Conservation (phyloP, 2,329 filamentous ascomycete species). For the Cercospora berteroae region DNA sequence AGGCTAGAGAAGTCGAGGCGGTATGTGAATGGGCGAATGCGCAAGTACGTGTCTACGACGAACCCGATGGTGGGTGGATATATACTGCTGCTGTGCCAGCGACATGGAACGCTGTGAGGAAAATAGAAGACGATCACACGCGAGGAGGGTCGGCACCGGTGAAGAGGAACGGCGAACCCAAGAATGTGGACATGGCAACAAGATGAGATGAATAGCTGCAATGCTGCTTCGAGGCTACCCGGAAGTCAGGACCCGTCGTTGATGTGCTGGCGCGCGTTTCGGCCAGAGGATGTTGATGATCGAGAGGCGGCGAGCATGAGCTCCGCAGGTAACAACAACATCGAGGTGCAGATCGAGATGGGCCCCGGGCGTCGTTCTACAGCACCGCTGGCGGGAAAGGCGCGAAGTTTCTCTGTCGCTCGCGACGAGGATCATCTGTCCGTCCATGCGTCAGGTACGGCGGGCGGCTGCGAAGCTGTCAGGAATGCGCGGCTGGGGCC, state of each 20-base stretch:
- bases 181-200: constrained; percentile 23
- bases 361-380: constrained; percentile 12
- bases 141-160: constrained; percentile 26
- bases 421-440: constrained; percentile 22
- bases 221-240: constrained; percentile 30
- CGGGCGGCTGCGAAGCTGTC: not conserved
- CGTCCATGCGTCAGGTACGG: constrained; percentile 26
- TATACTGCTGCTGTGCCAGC: constrained; percentile 19
- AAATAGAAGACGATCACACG: constrained; percentile 25
- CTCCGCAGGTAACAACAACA: constrained; percentile 33
- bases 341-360: constrained; percentile 36
- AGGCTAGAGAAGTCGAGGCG: constrained; percentile 16
- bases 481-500: not conserved
- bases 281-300: constrained; percentile 62
- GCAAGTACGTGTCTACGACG: constrained; percentile 18
- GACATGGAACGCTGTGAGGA: constrained; percentile 21
- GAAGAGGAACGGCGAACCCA: constrained; percentile 27
- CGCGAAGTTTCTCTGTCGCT: constrained; percentile 20
- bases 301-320: constrained; percentile 35
- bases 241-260: constrained; percentile 50
- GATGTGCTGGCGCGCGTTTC: constrained; percentile 88
- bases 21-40: constrained; percentile 28
- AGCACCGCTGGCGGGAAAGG: constrained; percentile 19
- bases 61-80: constrained; percentile 17
- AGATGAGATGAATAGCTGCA: constrained; percentile 30